Evolutionary conservation across 179 eudicot genomes (phyloP).

Genomic region (Beta lomatogona): DNA sequence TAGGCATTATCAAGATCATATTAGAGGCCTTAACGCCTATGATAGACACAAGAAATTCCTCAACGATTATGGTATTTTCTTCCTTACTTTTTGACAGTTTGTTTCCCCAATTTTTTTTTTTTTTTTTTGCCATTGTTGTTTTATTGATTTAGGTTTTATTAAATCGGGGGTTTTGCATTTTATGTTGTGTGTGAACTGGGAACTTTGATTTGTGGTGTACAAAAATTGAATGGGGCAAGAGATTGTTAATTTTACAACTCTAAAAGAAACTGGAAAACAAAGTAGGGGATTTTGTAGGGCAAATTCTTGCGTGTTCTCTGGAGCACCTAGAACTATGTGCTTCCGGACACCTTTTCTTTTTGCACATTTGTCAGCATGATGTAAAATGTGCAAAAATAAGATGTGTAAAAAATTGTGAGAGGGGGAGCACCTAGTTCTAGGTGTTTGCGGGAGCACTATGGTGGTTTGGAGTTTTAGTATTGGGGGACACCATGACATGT

Average conservation of each 20-base stretch:
- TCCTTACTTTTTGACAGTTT: background rate
- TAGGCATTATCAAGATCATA: constrained; percentile 88
- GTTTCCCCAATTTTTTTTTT: background rate
- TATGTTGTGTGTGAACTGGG: background rate
- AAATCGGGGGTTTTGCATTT: constrained; percentile 10
- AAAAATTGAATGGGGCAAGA: background rate
- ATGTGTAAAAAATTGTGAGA: no score
- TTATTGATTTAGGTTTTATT: background rate
- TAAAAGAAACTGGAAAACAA: no score
- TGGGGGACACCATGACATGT: constrained; percentile 35
- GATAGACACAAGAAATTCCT: constrained; percentile 86
- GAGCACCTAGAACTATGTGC: no score
- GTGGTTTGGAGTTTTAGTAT: background rate
- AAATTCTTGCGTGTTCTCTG: no score
- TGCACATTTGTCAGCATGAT: no score
- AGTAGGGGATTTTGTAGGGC: no score
- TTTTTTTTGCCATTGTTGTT: background rate
- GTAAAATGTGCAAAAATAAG: no score
- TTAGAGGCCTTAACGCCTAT: constrained; percentile 91
- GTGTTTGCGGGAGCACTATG: background rate
- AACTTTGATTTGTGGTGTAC: background rate
- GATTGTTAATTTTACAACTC: background rate
- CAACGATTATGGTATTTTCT: constrained; percentile 66
- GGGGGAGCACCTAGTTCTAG: no score
- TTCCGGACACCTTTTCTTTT: no score